Evolutionary conservation across 345 rosid genomes (phyloP).

Genomic region (Eucalyptus fibrosa): DNA sequence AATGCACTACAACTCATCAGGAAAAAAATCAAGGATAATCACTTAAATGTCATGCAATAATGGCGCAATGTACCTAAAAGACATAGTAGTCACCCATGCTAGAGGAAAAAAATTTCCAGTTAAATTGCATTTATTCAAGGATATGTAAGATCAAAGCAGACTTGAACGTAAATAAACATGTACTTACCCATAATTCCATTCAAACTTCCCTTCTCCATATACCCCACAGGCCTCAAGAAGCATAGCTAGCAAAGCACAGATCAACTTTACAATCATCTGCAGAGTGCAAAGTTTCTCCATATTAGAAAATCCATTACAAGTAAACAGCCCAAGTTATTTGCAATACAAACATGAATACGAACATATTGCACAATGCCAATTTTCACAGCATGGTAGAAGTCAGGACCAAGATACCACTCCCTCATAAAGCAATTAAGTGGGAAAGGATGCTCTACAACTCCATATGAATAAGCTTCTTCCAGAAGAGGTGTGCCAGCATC

Average conservation of each 20-base stretch:
- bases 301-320: background rate
- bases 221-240: conserved; percentile 86
- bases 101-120: background rate
- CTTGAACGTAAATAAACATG: background rate
- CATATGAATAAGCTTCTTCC: conserved; percentile 72
- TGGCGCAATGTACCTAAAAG: background rate
- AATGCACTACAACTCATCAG: background rate
- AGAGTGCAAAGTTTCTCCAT: conserved; percentile 1
- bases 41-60: background rate
- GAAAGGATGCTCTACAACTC: conserved; percentile 95
- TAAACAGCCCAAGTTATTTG: background rate
- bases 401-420: conserved; percentile 88
- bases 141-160: background rate
- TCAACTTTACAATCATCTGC: conserved; percentile 93
- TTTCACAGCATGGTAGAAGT: conserved; percentile 89
- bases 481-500: conserved; percentile 68
- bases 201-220: conserved; percentile 96
- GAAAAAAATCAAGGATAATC: background rate
- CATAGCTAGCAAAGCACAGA: conserved; percentile 92
- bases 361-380: conserved; percentile 99
- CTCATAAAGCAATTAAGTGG: conserved; percentile 62
- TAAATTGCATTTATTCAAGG: background rate
- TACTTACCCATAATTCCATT: conserved; percentile 87
- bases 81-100: background rate
- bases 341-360: conserved; percentile 12